phyloP scores from a whole-genome alignment of 306 rosid genomes.

The Fragaria iinumae region DNA sequence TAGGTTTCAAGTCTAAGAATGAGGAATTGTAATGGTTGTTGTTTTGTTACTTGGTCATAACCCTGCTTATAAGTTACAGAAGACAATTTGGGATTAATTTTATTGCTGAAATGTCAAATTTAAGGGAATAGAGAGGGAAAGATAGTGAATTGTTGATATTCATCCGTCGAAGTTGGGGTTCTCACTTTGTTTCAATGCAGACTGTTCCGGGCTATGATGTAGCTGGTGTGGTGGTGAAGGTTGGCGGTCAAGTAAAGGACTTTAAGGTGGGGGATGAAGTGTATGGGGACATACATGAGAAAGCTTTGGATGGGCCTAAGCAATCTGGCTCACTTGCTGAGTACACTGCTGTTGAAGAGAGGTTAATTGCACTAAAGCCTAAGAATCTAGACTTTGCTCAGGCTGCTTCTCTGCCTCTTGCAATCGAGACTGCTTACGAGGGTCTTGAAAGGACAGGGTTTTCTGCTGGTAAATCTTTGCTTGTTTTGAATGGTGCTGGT shows the following conservation, averaged over 20 bases:
- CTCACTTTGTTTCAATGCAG: conserved; percentile 37
- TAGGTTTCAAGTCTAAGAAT: not conserved
- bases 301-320: conserved; percentile 78
- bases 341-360: conserved; percentile 90
- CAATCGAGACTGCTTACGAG: conserved; percentile 87
- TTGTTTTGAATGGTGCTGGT: conserved; percentile 88
- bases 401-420: conserved; percentile 85
- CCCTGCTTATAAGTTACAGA: not conserved
- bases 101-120: not conserved
- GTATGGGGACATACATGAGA: conserved; percentile 83
- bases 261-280: conserved; percentile 89
- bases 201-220: conserved; percentile 97
- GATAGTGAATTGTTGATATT: not conserved
- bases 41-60: not conserved
- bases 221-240: conserved; percentile 86
- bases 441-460: conserved; percentile 81
- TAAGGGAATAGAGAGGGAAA: not conserved
- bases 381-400: conserved; percentile 71
- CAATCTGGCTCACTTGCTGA: conserved; percentile 90
- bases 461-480: conserved; percentile 81
- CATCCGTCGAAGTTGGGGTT: not conserved
- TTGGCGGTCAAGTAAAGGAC: conserved; percentile 68
- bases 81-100: not conserved
- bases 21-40: not conserved
- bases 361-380: conserved; percentile 71